A percentile compares a stretch with the other conserved stretches of the same genome.
Evolutionary conservation across 202 grass and related monocot genomes (phyloP).

Genomic region (Dendrocalamus latiflorus): DNA sequence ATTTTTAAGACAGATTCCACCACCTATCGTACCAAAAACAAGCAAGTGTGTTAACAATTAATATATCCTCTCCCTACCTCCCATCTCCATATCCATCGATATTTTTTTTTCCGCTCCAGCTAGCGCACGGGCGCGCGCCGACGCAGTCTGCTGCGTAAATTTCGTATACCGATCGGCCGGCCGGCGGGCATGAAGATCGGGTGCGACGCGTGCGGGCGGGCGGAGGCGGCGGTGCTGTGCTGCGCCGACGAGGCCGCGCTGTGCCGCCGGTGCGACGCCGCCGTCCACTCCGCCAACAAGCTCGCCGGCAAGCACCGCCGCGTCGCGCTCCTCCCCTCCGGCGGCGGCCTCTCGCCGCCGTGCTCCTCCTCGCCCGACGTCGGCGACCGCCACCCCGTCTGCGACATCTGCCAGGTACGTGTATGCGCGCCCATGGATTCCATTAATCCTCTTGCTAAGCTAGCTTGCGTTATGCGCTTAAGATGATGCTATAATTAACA

Average conservation of each 20-base stretch:
- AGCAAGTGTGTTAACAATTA: too few species aligned
- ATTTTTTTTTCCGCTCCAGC: too few species aligned
- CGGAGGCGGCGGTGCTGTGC: conserved; percentile 78
- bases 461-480: too few species aligned
- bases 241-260: conserved; percentile 98
- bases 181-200: conserved; percentile 48
- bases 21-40: too few species aligned
- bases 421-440: too few species aligned
- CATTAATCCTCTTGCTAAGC: not conserved
- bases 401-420: conserved; percentile 78
- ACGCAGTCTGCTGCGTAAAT: too few species aligned
- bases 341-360: not conserved
- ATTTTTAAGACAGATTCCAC: too few species aligned
- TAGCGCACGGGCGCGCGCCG: too few species aligned
- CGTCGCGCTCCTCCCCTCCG: conserved; percentile 49
- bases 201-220: conserved; percentile 60
- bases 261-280: conserved; percentile 56
- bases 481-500: too few species aligned
- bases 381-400: conserved; percentile 30
- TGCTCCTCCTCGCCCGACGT: not conserved
- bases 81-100: too few species aligned
- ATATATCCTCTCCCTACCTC: too few species aligned
- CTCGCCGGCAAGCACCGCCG: conserved; percentile 68
- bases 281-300: conserved; percentile 77
- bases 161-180: not conserved